A percentile compares a stretch with the other conserved stretches of the same genome.
These are phyloP conservation scores for Talaromyces sp. DNA, from an alignment of 2,329 filamentous ascomycete genomes.

Conservation along the genomic window DNA sequence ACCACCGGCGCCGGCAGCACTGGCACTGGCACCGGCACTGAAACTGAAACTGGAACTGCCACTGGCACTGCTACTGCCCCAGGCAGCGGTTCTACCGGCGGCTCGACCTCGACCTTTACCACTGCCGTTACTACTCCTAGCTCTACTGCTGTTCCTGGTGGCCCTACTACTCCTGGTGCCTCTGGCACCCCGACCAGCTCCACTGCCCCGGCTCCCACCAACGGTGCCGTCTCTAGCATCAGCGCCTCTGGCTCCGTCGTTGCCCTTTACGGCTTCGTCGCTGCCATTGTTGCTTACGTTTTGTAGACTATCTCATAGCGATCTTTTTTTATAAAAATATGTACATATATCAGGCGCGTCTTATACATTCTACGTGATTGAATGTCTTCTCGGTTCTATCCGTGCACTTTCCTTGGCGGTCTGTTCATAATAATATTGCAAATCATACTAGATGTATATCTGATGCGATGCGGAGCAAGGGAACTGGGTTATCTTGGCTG, in stretches of 20 bases:
- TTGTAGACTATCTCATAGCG: background rate
- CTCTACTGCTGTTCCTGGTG: slow-evolving; percentile 7
- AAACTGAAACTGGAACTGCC: background rate
- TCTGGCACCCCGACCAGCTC: slow-evolving; percentile 2
- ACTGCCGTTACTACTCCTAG: background rate
- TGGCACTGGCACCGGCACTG: background rate
- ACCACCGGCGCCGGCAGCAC: background rate
- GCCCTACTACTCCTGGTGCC: slow-evolving; percentile 3
- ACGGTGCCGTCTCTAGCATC: background rate
- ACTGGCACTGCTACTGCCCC: slow-evolving; percentile 16
- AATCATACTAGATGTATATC: background rate
- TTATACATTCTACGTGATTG: background rate
- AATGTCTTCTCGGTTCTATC: background rate
- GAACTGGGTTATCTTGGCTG: background rate
- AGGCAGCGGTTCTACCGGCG: background rate
- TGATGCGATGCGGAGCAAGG: background rate
- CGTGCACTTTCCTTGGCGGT: background rate
- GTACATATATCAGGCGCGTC: background rate
- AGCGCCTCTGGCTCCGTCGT: slow-evolving; percentile 8
- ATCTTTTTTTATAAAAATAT: background rate
- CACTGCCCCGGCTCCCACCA: slow-evolving; percentile 1
- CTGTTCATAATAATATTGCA: background rate
- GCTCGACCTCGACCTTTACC: background rate
- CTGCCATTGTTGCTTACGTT: slow-evolving; percentile 11
- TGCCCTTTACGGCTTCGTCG: slow-evolving; percentile 11